Conservation (phyloP, 306 rosid species). For the Macrotyloma uniflorum region DNA sequence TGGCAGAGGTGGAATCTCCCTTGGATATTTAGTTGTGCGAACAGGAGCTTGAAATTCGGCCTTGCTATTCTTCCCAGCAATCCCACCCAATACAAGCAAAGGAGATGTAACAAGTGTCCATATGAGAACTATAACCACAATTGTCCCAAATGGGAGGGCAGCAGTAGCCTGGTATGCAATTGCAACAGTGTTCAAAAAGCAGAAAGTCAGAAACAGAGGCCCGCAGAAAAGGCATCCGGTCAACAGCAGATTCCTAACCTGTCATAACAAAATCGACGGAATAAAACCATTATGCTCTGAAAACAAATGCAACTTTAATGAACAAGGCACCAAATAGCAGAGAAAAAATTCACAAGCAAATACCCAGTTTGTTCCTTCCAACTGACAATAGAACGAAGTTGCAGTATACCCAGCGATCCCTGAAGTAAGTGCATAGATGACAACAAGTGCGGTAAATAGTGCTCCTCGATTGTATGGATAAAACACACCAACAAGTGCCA, state of each 20-base stretch:
- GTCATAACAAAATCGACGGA: conserved; percentile 37
- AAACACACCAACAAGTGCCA: conserved; percentile 93
- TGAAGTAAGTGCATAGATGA: conserved; percentile 92
- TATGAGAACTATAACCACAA: conserved; percentile 60
- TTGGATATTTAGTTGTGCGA: conserved; percentile 59
- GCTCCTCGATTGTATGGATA: conserved; percentile 97
- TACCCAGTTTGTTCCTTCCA: conserved; percentile 95
- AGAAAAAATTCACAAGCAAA: not conserved
- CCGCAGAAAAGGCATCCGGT: conserved; percentile 64
- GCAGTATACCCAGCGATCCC: conserved; percentile 92
- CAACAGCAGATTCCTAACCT: conserved; percentile 59
- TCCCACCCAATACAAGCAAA: conserved; percentile 57
- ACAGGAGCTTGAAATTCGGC: conserved; percentile 60
- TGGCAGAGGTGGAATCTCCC: conserved; percentile 63
- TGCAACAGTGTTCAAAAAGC: conserved; percentile 61
- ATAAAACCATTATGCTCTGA: conserved; percentile 4
- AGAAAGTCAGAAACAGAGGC: conserved; percentile 56
- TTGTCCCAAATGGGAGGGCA: conserved; percentile 64
- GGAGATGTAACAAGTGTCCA: conserved; percentile 66
- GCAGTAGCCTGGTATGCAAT: conserved; percentile 55
- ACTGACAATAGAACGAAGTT: conserved; percentile 86
- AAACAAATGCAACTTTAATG: conserved; percentile 1
- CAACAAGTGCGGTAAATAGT: conserved; percentile 82
- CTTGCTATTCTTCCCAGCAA: conserved; percentile 66
- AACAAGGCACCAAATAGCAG: conserved; percentile 19